Evolutionary conservation across 306 rosid species (phyloP).

Genomic region (Gastrolobium villosum): DNA sequence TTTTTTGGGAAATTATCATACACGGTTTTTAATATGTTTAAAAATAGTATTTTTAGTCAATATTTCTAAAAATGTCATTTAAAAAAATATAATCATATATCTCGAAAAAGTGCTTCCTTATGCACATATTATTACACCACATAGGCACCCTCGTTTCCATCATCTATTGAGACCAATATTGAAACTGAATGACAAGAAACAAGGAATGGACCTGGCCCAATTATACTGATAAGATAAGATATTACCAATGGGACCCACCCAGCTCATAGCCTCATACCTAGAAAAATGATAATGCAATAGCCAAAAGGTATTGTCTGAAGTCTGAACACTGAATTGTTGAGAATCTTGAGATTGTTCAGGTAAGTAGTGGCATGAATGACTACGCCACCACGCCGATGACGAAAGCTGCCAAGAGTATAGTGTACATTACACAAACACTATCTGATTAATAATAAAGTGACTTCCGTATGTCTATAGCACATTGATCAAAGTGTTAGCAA

Average conservation of each 20-base stretch:
- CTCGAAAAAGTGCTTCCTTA: no score
- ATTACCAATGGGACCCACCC: neutral
- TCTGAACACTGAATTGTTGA: neutral
- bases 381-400: slow-evolving; percentile 35
- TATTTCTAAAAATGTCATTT: no score
- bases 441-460: neutral
- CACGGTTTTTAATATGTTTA: no score
- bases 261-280: neutral
- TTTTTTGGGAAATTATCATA: no score
- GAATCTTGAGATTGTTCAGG: neutral
- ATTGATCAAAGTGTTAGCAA: no score
- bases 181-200: neutral
- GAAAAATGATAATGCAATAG: neutral
- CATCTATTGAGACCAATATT: neutral
- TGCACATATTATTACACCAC: no score
- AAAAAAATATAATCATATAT: no score
- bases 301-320: neutral
- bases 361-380: slow-evolving; percentile 11
- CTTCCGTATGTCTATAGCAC: neutral
- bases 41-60: no score
- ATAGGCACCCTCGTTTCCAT: neutral
- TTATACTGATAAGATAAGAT: neutral
- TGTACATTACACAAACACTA: slow-evolving; percentile 27
- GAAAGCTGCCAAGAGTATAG: neutral
- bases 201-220: neutral